Percentiles rank a stretch among this genome's conserved stretches.
Evolutionary conservation across 1,284 basidiomycete species (phyloP).

Genomic region (Fereydounia khargensis): DNA sequence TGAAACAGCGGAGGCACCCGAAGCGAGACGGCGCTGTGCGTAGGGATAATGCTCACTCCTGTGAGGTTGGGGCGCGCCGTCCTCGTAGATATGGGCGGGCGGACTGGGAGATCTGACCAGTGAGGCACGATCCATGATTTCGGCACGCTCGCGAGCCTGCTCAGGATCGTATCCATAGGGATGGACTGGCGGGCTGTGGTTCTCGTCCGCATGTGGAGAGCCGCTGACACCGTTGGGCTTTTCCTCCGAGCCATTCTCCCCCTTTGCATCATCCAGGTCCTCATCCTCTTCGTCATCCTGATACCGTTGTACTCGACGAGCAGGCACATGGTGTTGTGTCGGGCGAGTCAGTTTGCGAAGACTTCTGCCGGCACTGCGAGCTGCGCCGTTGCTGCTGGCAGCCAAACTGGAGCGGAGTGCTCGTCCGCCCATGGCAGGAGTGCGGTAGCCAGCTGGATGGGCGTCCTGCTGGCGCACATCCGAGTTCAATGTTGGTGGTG

Average conservation of each 20-base stretch:
- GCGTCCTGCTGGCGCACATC: too few species aligned
- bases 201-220: constrained; percentile 13
- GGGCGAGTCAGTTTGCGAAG: constrained; percentile 32
- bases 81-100: neutral
- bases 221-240: constrained; percentile 13
- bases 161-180: constrained; percentile 31
- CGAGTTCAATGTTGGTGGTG: too few species aligned
- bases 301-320: constrained; percentile 36
- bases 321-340: constrained; percentile 31
- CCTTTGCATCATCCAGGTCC: constrained; percentile 16
- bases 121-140: constrained; percentile 31
- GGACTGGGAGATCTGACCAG: constrained; percentile 28
- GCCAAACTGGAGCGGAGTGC: constrained; percentile 16
- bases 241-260: constrained; percentile 5
- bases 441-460: constrained; percentile 37
- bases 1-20: neutral
- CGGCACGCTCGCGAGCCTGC: constrained; percentile 20
- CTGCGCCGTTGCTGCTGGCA: constrained; percentile 13
- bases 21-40: constrained; percentile 3
- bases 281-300: constrained; percentile 49
- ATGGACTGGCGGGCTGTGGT: constrained; percentile 12
- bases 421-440: constrained; percentile 28
- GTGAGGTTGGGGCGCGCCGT: constrained; percentile 14
- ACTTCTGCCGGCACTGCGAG: constrained; percentile 24
- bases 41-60: constrained; percentile 25